Base-by-base conservation (phyloP, 208 protist species). In the Borovskyia barvae region DNA sequence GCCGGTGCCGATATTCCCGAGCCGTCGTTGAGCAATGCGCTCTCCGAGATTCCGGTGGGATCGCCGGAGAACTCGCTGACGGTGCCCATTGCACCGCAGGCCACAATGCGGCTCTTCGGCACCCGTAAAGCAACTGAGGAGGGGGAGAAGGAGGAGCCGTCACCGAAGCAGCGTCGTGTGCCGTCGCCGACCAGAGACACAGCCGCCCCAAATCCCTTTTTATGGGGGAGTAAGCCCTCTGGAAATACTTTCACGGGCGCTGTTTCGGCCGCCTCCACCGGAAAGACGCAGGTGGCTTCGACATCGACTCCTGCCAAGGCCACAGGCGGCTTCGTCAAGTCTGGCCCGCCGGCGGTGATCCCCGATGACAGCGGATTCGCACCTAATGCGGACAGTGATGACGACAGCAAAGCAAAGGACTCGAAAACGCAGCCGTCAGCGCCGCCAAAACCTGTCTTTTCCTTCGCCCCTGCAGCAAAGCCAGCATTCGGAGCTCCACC, bases 311-410 rank as follows among this genome's bases (percentile, higher is more conserved):
- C n/a, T n/a, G n/a, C n/a, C 2, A 43, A 36, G 11, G 28, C 30
- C 5, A 82, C n/a, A n/a, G n/a, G n/a, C n/a, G 32, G 54, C 3
- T 90, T 90, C 69, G 43, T 76, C 29, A 80, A 85, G 58, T 24
- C 51, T 22, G 81, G 85, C 5, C 81, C 82, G 8, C 62, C 81
- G 4, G 79, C 68, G 0, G 82, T 82, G 9, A 83, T 89, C 9
- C 51, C 69, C 1, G 73, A 80, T 2, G 86, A 93, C 62, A 55
- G 72, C 51, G 82, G 80, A 22, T 90, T 93, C 55, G 86, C 86
- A 1, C 61, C 84, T 4, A 61, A 72, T 54, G 74, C 80, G 22
- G 77, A 79, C 50, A 85, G 72, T 40, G 77, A 85, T 32, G 79
- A 86, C 46, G 75, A 78, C 14, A 58, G 68, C 19, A 24, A 47